A percentile compares a stretch with the other conserved stretches of the same genome.
Evolutionary conservation across 2,329 filamentous ascomycete species (phyloP).

Genomic region (Xylariaceae sp.): DNA sequence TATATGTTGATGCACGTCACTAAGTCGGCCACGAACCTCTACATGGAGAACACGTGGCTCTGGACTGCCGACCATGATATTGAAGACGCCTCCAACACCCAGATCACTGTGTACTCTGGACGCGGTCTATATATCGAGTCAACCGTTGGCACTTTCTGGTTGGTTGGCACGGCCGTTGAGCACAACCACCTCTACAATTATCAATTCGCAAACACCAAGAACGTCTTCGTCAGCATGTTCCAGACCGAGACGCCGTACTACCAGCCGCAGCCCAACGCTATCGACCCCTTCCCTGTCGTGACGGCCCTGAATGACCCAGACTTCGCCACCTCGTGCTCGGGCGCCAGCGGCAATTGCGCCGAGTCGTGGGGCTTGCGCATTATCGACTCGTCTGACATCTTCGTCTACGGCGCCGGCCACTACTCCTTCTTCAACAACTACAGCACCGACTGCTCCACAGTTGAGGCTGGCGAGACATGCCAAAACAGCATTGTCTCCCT

Average conservation of each 20-base stretch:
- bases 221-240: constrained; percentile 56
- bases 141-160: constrained; percentile 42
- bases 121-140: constrained; percentile 44
- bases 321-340: constrained; percentile 40
- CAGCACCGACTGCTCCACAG: constrained; percentile 37
- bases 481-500: constrained; percentile 35
- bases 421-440: constrained; percentile 61
- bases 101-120: constrained; percentile 48
- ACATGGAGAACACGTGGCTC: constrained; percentile 41
- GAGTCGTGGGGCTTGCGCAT: constrained; percentile 58
- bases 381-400: constrained; percentile 45
- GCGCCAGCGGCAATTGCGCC: constrained; percentile 34
- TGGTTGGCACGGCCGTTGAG: constrained; percentile 57
- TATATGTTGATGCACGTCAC: constrained; percentile 37
- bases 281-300: constrained; percentile 44
- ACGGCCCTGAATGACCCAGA: constrained; percentile 38
- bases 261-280: constrained; percentile 54
- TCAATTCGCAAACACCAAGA: constrained; percentile 51
- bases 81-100: constrained; percentile 43
- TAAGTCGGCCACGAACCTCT: constrained; percentile 25
- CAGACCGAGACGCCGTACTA: constrained; percentile 67
- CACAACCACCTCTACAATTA: constrained; percentile 62
- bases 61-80: constrained; percentile 52
- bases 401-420: constrained; percentile 55
- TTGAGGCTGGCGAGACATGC: constrained; percentile 33